Percentiles rank a stretch among this genome's conserved stretches.
Conservation (phyloP, 441 rosid genomes). For the Corymbia citriodora region DNA sequence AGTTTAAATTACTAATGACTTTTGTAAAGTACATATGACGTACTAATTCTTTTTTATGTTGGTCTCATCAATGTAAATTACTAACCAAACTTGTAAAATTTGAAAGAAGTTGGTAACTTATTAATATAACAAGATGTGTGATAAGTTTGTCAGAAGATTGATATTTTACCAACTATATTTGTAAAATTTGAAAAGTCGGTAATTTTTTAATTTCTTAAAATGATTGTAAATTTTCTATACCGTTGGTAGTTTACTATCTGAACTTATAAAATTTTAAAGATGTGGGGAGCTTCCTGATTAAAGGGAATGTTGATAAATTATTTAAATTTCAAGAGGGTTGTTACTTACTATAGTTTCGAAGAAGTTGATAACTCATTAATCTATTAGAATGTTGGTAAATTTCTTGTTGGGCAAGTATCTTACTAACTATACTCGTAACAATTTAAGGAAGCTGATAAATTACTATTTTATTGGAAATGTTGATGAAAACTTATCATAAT, state of each 20-base stretch:
- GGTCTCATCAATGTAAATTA: background rate
- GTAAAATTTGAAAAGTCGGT: background rate
- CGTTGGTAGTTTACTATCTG: too few relatives aligned
- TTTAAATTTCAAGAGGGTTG: background rate
- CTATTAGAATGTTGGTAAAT: background rate
- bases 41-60: background rate
- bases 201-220: background rate
- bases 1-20: background rate
- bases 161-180: background rate
- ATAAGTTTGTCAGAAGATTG: background rate
- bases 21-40: background rate
- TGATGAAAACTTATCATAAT: background rate
- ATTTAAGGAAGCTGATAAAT: background rate
- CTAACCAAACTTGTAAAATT: background rate
- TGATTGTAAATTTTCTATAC: background rate
- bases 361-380: background rate
- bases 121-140: rapidly evolving
- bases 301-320: too few relatives aligned
- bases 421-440: background rate
- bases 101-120: background rate
- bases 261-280: too few relatives aligned
- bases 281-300: background rate
- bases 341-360: too few relatives aligned
- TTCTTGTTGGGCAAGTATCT: background rate
- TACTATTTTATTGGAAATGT: background rate